Evolutionary conservation across 1,139 yeast species (phyloP), one percentile per base, ranked within the genome.

Genomic region (Casaregolazyma lundiana): DNA sequence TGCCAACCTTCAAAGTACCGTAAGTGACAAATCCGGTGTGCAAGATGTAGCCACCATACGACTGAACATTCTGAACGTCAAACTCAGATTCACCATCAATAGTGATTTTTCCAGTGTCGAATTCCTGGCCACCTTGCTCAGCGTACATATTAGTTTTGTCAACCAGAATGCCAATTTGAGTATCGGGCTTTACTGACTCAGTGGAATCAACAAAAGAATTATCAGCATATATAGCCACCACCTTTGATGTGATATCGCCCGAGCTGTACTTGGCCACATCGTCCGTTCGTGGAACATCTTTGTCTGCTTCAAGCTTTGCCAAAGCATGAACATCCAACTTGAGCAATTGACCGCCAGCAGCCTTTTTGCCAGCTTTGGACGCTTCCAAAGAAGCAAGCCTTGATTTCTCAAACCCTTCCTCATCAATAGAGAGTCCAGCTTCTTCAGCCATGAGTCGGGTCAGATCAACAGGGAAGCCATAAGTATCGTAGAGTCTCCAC

Each of bases 91-190:
- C 72, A 44, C 95, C 97, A 62, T 89, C 97, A 60, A 88, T 80
- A 44, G 89, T 92, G 55, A 92, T 74, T 67, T 80, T 85, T 69
- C 99, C 99, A 39, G 95, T 85, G 65, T 92, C 99, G 63, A 77
- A 84, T 68, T 88, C 97, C 74, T 92, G 99, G 63, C 99, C 99
- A 79, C 99, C 99, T 70, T 87, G 95, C 71, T 92, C 99, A 44
- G 98, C 97, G 63, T 92, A 92, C 70, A 92, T 88, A 64, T 95
- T 94, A 30, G 97, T 86, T 67, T 79, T 83, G 67, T 92, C 95
- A 52, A 92, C 75, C 47, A 92, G 67, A 47, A 92, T 69, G 64
- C 98, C 98, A 54, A 77, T 71, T 63, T 84, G 88, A 19, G 69
- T 54, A 41, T 68, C 71, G 48, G 69, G 74, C 20, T 69, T 61